Evolutionary conservation across 176 grass and related monocot species (phyloP).

Genomic region (Carex littledalei): DNA sequence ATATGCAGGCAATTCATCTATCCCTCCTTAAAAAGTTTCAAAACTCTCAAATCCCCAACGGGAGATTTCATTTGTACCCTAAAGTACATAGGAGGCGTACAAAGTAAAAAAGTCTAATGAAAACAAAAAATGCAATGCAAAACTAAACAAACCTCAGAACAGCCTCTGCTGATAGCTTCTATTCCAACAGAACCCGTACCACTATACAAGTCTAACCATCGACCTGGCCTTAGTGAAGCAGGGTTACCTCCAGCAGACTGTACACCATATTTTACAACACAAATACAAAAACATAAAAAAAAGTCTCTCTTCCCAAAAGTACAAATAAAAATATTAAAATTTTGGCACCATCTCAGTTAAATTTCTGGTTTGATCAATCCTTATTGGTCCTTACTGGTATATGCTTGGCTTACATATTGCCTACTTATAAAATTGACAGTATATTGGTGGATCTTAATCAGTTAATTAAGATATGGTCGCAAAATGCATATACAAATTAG

Average conservation of each 20-base stretch:
- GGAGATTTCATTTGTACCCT: not conserved
- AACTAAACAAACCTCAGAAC: constrained; percentile 54
- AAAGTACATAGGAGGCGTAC: not conserved
- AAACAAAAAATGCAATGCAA: not conserved
- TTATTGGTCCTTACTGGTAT: not conserved
- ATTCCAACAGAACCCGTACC: constrained; percentile 97
- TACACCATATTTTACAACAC: constrained; percentile 24
- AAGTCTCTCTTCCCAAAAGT: not conserved
- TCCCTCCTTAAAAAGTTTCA: not conserved
- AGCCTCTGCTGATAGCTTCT: constrained; percentile 98
- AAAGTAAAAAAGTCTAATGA: not conserved
- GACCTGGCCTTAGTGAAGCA: constrained; percentile 78
- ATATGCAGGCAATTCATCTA: not conserved
- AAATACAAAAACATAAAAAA: not conserved
- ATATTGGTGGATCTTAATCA: not conserved
- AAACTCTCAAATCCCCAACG: not conserved
- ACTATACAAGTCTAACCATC: constrained; percentile 94
- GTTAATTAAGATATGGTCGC: not conserved
- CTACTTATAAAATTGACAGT: constrained; percentile 4
- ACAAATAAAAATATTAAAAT: not conserved
- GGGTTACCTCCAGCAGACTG: constrained; percentile 87
- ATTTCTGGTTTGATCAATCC: not conserved
- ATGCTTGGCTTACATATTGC: not conserved
- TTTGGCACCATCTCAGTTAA: not conserved
- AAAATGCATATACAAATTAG: not conserved